Evolutionary conservation across 345 rosid species (phyloP), one percentile per base, ranked within the genome.

Genomic region (Salix udensis): DNA sequence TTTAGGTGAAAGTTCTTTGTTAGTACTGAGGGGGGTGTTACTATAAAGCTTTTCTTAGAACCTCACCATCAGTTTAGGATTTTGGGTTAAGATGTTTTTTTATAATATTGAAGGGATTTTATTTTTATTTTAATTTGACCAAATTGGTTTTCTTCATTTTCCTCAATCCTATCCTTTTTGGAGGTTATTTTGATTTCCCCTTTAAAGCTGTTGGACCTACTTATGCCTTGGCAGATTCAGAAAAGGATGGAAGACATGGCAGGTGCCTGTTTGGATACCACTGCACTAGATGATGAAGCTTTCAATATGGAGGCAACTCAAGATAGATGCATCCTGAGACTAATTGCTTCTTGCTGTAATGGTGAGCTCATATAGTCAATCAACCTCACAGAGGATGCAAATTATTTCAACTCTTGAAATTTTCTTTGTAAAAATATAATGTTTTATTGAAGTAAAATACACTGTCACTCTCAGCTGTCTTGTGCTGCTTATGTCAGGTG

Each of bases 291-390:
- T 72, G 94, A 96, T n/a, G 92, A 90, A 70, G 94, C 94, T 82
- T 96, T 92, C 71, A 86, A 83, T 72, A 65, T 82, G 23, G 95
- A 92, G 84, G 90, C 92, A 40, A 89, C 97, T 80, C 99, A 91
- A 86, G 99, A 96, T 82, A 88, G 84, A 87, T 93, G 98, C 83
- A 93, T 96, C 74, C 82, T 96, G 80, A 82, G 90, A 84, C 95
- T 96, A 74, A 90, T 93, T 68, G 97, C 92, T 48, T 87, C 97
- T n/a, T 93, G 99, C 78, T 96, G 99, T 83, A 89, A 86, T 70
- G 84, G 99, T 96, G 81, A 92, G 92, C 85, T 58, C 72, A 53
- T 77, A 65, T 4, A 60, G 39, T 66, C 16, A 31, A 14, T 31
- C 16, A n/a, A 65, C 67, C 16, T 24, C 50, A 40, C 46, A 46